phyloP scores from a whole-genome alignment of 805 yeast species.

The Candida michaelii region DNA sequence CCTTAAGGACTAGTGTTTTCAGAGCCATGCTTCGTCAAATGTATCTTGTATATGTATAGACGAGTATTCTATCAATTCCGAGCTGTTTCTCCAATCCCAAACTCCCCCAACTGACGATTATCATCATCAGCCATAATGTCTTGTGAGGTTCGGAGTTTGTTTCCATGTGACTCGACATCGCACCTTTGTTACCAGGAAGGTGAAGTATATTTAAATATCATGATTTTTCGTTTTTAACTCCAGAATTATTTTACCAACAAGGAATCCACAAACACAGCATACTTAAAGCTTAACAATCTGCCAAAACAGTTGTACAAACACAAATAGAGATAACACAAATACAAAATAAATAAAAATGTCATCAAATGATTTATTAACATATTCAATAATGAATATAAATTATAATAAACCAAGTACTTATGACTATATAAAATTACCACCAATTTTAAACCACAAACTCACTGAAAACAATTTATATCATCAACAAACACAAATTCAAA shows the following conservation, averaged over 20 bases:
- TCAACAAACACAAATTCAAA: slow-evolving; percentile 1
- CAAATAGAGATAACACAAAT: neutral
- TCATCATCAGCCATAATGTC: neutral
- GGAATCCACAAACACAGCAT: no score
- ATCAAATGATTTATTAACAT: slow-evolving; percentile 36
- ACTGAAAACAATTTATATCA: slow-evolving; percentile 16
- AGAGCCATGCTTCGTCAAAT: no score
- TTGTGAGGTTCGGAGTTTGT: slow-evolving; percentile 11
- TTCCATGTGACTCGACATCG: slow-evolving; percentile 8
- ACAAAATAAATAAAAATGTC: slow-evolving; percentile 16
- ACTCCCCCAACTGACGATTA: neutral
- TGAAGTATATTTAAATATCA: slow-evolving; percentile 5
- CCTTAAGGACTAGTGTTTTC: neutral
- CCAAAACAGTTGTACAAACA: no score
- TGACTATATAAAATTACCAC: slow-evolving; percentile 15
- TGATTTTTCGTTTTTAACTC: neutral
- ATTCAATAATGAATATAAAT: slow-evolving; percentile 36
- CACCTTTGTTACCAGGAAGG: slow-evolving; percentile 1
- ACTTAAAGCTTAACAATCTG: no score
- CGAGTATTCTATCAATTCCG: no score
- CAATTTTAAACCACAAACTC: slow-evolving; percentile 12
- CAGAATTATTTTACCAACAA: no score
- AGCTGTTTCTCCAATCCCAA: neutral
- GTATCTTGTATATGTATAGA: no score
- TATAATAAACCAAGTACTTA: neutral